These are phyloP conservation scores for Hyaloscypha variabilis DNA, from an alignment of 495 filamentous ascomycete genomes.

Conservation along the genomic window DNA sequence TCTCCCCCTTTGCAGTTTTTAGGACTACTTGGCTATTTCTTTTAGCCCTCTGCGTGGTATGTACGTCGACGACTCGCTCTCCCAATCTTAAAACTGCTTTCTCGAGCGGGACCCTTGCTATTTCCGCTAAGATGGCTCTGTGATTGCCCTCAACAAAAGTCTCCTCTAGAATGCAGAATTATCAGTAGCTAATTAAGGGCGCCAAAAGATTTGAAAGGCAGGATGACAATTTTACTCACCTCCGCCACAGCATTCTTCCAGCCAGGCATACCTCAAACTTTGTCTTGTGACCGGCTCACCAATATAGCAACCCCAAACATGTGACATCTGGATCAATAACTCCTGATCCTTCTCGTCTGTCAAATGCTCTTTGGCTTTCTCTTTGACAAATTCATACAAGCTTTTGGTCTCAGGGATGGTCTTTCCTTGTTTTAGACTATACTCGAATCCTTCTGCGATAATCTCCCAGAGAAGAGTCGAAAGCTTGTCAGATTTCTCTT, in stretches of 20 bases:
- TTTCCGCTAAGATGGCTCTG: conserved; percentile 66
- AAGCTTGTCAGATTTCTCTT: conserved; percentile 52
- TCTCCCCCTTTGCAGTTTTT: conserved; percentile 54
- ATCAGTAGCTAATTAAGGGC: background rate
- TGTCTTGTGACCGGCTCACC: conserved; percentile 75
- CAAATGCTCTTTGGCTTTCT: conserved; percentile 56
- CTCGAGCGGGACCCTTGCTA: conserved; percentile 63
- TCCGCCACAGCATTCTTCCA: conserved; percentile 91
- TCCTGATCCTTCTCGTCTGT: conserved; percentile 47
- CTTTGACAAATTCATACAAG: conserved; percentile 74
- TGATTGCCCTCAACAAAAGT: conserved; percentile 87
- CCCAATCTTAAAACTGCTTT: conserved; percentile 63
- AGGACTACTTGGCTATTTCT: conserved; percentile 47
- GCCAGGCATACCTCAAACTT: conserved; percentile 85
- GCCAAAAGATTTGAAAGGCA: background rate
- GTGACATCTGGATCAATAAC: conserved; percentile 61
- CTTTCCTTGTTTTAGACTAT: conserved; percentile 68
- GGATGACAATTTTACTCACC: conserved; percentile 48
- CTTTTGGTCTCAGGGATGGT: conserved; percentile 66
- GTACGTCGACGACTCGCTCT: conserved; percentile 58
- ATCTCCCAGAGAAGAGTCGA: conserved; percentile 70
- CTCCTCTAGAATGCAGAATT: conserved; percentile 60
- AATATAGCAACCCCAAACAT: conserved; percentile 86
- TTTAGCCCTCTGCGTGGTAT: conserved; percentile 32
- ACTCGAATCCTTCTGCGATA: conserved; percentile 73